phyloP scores from a whole-genome alignment of 2,329 filamentous ascomycete genomes.

The Fusarium veterinarium region DNA sequence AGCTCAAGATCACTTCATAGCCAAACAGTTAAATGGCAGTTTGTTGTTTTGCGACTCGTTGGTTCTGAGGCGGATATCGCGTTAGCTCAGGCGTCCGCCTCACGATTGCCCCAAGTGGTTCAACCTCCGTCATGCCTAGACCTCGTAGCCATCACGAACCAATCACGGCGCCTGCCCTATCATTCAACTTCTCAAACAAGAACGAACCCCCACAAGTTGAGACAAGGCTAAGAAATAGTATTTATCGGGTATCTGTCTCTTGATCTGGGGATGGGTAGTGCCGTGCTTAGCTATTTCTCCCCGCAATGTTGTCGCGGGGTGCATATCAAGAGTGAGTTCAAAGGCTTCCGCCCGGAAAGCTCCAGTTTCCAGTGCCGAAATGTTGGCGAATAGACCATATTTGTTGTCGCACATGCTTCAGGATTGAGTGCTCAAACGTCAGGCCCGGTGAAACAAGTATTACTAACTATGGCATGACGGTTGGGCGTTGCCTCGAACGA shows the following conservation, averaged over 20 bases:
- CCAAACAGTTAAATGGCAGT: accelerated
- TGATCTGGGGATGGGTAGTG: not conserved
- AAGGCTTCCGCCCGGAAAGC: accelerated
- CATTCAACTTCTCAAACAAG: not conserved
- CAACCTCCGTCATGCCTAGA: not conserved
- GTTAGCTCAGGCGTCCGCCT: not conserved
- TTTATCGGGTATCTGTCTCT: not conserved
- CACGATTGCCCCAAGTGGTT: not conserved
- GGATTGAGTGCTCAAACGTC: not conserved
- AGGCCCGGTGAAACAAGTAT: not conserved
- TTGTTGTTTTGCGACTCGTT: not conserved
- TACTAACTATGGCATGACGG: not conserved
- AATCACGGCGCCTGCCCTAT: not conserved
- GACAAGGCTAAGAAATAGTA: not conserved
- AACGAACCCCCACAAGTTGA: not conserved
- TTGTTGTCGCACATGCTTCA: not conserved
- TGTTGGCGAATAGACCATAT: accelerated
- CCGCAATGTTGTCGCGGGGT: not conserved
- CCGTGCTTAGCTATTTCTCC: not conserved
- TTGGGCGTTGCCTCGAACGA: not conserved
- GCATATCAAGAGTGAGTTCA: no score
- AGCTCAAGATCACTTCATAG: accelerated
- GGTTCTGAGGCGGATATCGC: not conserved
- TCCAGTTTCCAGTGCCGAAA: not conserved
- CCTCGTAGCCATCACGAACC: not conserved